Conservation (phyloP, 2,329 filamentous ascomycete species). For the Aspergillus sp. region DNA sequence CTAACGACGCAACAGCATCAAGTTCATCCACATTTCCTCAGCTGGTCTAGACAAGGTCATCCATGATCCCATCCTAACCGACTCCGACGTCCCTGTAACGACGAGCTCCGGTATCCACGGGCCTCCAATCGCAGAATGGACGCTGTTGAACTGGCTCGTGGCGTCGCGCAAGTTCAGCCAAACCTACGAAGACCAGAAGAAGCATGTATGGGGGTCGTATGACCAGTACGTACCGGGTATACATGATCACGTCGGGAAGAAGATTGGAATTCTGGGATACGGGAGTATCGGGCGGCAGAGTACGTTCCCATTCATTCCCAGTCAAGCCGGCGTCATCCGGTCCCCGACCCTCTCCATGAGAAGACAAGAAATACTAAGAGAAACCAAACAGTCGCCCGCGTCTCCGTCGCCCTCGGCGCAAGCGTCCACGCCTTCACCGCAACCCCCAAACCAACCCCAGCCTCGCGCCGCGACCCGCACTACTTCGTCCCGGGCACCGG, state of each 20-base stretch:
- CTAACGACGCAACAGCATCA: constrained; percentile 33
- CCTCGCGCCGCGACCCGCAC: constrained; percentile 65
- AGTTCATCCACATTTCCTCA: constrained; percentile 61
- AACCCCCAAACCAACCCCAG: constrained; percentile 67
- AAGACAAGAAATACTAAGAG: constrained; percentile 7
- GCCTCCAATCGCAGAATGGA: constrained; percentile 70
- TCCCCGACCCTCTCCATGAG: neutral
- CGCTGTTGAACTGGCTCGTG: constrained; percentile 65
- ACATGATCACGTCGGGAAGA: constrained; percentile 61
- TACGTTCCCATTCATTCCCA: constrained; percentile 31
- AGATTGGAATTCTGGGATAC: constrained; percentile 65
- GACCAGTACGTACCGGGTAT: constrained; percentile 32
- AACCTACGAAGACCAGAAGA: constrained; percentile 62
- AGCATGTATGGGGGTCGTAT: constrained; percentile 54
- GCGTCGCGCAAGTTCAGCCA: constrained; percentile 59
- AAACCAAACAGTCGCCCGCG: constrained; percentile 52
- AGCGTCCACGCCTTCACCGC: constrained; percentile 76
- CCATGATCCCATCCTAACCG: constrained; percentile 57
- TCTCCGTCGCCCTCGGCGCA: constrained; percentile 70
- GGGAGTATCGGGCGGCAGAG: constrained; percentile 66
- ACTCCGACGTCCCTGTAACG: constrained; percentile 58
- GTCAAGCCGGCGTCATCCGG: neutral
- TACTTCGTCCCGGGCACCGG: constrained; percentile 72
- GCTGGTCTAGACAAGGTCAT: constrained; percentile 62
- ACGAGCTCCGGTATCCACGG: constrained; percentile 63